Conservation (phyloP, 164 flowering plant genomes). For the Chimonanthus praecox region DNA sequence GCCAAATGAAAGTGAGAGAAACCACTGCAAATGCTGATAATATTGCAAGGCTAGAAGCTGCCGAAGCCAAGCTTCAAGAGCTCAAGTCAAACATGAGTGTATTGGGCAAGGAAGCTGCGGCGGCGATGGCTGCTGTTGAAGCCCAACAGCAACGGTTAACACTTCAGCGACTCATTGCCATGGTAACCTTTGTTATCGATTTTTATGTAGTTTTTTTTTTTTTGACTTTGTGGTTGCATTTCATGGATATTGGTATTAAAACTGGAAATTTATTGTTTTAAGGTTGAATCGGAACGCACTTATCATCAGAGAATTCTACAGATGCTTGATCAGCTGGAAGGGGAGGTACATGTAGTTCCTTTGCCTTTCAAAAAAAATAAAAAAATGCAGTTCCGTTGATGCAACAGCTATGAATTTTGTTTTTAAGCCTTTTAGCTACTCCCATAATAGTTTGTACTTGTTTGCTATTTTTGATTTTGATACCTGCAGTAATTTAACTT, state of each 20-base stretch:
- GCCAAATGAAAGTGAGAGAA: conserved; percentile 77
- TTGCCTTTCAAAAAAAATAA: not conserved
- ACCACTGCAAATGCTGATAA: conserved; percentile 48
- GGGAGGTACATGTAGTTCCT: conserved; percentile 41
- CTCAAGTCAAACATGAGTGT: conserved; percentile 69
- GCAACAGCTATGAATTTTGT: not conserved
- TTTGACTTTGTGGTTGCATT: not conserved
- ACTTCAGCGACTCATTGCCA: conserved; percentile 75
- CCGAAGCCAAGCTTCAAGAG: conserved; percentile 77
- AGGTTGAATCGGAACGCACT: conserved; percentile 87
- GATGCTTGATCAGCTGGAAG: conserved; percentile 86
- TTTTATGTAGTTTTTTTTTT: not conserved
- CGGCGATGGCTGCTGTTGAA: conserved; percentile 97
- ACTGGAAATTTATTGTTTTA: conserved; percentile 2
- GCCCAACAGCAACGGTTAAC: conserved; percentile 93
- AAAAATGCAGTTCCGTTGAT: not conserved
- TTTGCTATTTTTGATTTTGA: not conserved
- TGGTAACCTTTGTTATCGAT: conserved; percentile 40
- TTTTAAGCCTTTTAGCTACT: not conserved
- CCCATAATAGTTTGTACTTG: not conserved
- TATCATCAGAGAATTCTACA: conserved; percentile 76
- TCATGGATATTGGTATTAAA: not conserved
- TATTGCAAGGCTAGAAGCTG: conserved; percentile 61
- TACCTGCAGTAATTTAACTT: conserved; percentile 3
- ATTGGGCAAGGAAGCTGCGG: conserved; percentile 89